Evolutionary conservation across 2,329 filamentous ascomycete genomes (phyloP).

Genomic region (Neurospora sp.): DNA sequence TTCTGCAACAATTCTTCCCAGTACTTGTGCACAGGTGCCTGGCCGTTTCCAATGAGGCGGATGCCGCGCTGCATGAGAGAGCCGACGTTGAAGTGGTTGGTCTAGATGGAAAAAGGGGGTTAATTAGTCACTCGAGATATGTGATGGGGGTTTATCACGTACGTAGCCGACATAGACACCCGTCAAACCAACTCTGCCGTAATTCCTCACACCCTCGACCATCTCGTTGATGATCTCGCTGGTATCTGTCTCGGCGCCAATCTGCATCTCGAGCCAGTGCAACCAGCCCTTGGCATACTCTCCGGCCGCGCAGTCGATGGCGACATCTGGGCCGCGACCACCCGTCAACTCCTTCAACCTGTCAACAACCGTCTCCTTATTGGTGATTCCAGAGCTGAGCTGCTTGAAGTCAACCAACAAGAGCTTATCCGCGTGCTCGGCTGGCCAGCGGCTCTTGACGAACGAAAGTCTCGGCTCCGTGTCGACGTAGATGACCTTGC

Average conservation of each 20-base stretch:
- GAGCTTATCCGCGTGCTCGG: conserved; percentile 39
- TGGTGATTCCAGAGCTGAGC: conserved; percentile 47
- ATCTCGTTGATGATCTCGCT: conserved; percentile 74
- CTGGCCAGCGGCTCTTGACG: conserved; percentile 51
- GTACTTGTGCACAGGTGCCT: conserved; percentile 70
- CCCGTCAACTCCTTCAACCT: conserved; percentile 64
- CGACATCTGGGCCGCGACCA: conserved; percentile 63
- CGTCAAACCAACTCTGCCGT: conserved; percentile 66
- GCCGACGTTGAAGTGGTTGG: conserved; percentile 76
- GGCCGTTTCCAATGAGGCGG: conserved; percentile 58
- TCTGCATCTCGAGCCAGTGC: conserved; percentile 45
- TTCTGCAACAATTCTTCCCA: conserved; percentile 65
- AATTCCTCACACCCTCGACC: conserved; percentile 63
- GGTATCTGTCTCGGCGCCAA: conserved; percentile 74
- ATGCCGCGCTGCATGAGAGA: conserved; percentile 81
- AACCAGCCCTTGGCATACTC: conserved; percentile 53
- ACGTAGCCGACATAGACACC: conserved; percentile 53
- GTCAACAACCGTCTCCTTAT: conserved; percentile 53
- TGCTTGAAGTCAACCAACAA: conserved; percentile 59
- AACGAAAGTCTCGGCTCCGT: conserved; percentile 60
- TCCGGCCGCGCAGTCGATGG: conserved; percentile 55
- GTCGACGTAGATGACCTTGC: conserved; percentile 70
- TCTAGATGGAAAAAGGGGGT: conserved; percentile 20
- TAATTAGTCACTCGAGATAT: too few relatives aligned
- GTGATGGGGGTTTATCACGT: too few relatives aligned